Conservation (phyloP, 2,329 filamentous ascomycete genomes). For the Colletotrichum liriopes region DNA sequence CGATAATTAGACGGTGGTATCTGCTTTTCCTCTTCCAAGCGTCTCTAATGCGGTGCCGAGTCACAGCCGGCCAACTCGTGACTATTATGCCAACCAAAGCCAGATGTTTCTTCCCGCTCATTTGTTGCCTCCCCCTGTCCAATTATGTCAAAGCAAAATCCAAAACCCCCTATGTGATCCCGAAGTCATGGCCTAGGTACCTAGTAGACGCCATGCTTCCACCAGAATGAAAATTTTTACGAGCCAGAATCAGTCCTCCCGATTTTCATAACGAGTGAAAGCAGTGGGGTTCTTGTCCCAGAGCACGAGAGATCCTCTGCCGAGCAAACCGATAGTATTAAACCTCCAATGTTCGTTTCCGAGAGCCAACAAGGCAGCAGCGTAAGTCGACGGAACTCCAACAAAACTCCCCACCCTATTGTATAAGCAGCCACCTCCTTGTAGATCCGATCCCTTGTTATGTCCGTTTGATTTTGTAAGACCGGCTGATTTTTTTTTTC, state of each 20-base stretch:
- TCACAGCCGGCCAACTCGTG: constrained; percentile 13
- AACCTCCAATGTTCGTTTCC: constrained; percentile 16
- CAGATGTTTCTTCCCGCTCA: neutral
- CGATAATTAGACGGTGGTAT: constrained; percentile 37
- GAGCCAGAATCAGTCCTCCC: neutral
- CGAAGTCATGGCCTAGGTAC: neutral
- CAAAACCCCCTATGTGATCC: neutral
- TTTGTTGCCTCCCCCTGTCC: neutral
- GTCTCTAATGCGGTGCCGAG: constrained; percentile 39
- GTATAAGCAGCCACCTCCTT: constrained; percentile 39
- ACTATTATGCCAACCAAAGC: constrained; percentile 30
- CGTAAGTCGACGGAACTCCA: constrained; percentile 21
- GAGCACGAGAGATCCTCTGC: constrained; percentile 2
- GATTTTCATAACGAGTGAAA: constrained; percentile 14
- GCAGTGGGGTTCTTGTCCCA: neutral
- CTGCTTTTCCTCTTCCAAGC: constrained; percentile 37
- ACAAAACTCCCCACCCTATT: constrained; percentile 39
- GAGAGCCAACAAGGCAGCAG: neutral
- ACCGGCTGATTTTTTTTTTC: constrained; percentile 35
- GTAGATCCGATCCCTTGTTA: constrained; percentile 33
- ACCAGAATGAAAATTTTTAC: neutral
- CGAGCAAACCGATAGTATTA: constrained; percentile 25
- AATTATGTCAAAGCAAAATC: neutral
- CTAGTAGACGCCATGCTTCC: neutral
- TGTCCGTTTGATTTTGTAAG: constrained; percentile 39